Percentiles rank a stretch among this genome's conserved stretches.
These are phyloP conservation scores for Trichoderma citrinoviride DNA, from an alignment of 2,329 filamentous ascomycete genomes.

Conservation along the genomic window DNA sequence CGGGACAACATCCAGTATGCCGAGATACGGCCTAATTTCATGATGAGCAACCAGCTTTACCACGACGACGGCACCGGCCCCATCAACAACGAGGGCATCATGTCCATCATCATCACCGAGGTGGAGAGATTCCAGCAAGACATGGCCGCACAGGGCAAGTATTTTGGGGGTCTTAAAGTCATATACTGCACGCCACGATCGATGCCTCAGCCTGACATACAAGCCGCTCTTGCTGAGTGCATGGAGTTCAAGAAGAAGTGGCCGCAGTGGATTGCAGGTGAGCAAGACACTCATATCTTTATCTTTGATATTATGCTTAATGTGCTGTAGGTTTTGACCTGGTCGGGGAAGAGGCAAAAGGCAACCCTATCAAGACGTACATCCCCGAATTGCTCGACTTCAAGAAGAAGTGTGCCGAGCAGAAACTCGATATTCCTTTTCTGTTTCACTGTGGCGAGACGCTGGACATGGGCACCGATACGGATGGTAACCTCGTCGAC, in stretches of 20 bases:
- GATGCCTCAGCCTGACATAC: conserved; percentile 49
- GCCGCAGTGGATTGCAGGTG: conserved; percentile 62
- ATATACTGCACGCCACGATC: conserved; percentile 69
- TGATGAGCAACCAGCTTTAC: conserved; percentile 61
- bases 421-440: conserved; percentile 61
- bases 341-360: conserved; percentile 64
- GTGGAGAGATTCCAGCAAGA: conserved; percentile 47
- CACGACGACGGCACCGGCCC: conserved; percentile 51
- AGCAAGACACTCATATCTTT: conserved; percentile 25
- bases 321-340: conserved; percentile 60
- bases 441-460: conserved; percentile 77
- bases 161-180: conserved; percentile 65
- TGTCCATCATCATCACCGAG: conserved; percentile 58
- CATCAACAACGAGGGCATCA: conserved; percentile 57
- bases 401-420: conserved; percentile 46
- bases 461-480: conserved; percentile 60
- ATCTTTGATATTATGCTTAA: background rate
- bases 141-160: conserved; percentile 30
- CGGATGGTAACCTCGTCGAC: conserved; percentile 67
- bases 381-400: conserved; percentile 57
- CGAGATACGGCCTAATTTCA: conserved; percentile 68
- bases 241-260: conserved; percentile 57
- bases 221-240: conserved; percentile 58
- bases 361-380: conserved; percentile 57
- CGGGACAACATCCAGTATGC: conserved; percentile 67